Base-by-base conservation (phyloP, 2,329 filamentous ascomycete genomes). In the Verticillium klebahnii region DNA sequence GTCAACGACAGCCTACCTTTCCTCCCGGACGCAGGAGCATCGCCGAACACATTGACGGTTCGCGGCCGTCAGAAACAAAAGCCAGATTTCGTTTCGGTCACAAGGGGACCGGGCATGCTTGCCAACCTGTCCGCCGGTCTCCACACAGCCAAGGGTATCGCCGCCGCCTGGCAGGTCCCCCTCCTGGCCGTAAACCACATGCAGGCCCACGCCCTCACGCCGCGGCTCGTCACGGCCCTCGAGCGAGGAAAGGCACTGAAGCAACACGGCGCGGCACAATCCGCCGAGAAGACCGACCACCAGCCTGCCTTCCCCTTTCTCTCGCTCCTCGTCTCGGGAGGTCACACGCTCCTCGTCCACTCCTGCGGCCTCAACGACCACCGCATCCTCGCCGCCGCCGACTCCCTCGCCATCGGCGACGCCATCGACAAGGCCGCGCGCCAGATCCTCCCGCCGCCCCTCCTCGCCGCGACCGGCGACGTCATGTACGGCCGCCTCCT, bases 181-280 rank as follows among this genome's bases (percentile, higher is more conserved):
- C 78, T 98, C 36, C 74, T 98, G 1, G 95, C 88, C 0, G 91
- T 97, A 1, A 91, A 99, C 74, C 95, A 99, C 75, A 98, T 99
- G 95, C 93, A 97, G 73, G 95, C 93, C 12, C 95, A 99, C 75
- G 90, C 95, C 19, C 78, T 99, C 65, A 98, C 95, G 19, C 91
- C 94, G 17, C 84, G 92, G 11, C 83, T 99, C 52, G 88, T 89
- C 4, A 77, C 80, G 36, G 90, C 90, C 5, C 75, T 94, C 63
- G 71, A 79, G 64, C 23, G 67, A 66, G 64, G 64, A 62, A 15
- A 37, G 11, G 23, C 25, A 5, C 3, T 17, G 9, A 14, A n/a
- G 29, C 25, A 19, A 8, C 12, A 9, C 54, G 54, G 29, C 31
- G 8, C 12, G 17, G 6, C 25, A 17, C 7, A 29, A 8, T n/a